Evolutionary conservation across 1,284 basidiomycete species (phyloP), one percentile per base, ranked within the genome.

Genomic region (Trametes polyzona): DNA sequence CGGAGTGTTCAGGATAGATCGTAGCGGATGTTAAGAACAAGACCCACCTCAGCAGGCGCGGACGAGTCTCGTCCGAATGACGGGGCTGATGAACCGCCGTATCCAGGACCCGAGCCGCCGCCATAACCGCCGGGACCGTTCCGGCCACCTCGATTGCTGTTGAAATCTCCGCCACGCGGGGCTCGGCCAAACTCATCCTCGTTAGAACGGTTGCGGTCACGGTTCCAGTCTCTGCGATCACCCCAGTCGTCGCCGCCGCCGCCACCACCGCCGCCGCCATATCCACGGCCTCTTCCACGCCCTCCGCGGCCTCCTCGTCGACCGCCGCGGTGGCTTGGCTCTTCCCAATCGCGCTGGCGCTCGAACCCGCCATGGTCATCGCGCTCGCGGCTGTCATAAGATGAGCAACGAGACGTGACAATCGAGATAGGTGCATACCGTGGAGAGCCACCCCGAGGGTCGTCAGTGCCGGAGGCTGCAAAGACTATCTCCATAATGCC

Each of bases 401-500:
- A 14, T 41, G 6, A 51, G 39, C 17, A 14, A 17, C 7, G 7
- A 27, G 3, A 36, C 16, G 33, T 23, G 9, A 6, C n/a, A n/a
- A 32, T 32, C 16, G 8, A 16, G n/a, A n/a, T n/a, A 43, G 3
- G 26, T 2, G 46, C 63, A 29, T 52, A 71, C 68, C 63, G 60
- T n/a, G 67, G 64, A 0, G 65, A 67, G 24, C 57, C 56, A 11
- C 32, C 67, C 55, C 76, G 67, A 57, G 75, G 65, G 55, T 78
- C 66, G 57, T 76, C 78, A 33, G 76, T 76, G 1, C 52, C 53
- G 62, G 98, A 95, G 89, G 94, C 97, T n/a, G 91, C 88, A 66
- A 91, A 94, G 2, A 85, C 79, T 47, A 98, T 85, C 44, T 95
- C 90, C 83, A 98, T 88, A 0, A 88, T 83, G 16, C 96, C 95